These are phyloP conservation scores for Yamadazyma dushanensis DNA, from an alignment of 1,139 yeast genomes.

Conservation along the genomic window DNA sequence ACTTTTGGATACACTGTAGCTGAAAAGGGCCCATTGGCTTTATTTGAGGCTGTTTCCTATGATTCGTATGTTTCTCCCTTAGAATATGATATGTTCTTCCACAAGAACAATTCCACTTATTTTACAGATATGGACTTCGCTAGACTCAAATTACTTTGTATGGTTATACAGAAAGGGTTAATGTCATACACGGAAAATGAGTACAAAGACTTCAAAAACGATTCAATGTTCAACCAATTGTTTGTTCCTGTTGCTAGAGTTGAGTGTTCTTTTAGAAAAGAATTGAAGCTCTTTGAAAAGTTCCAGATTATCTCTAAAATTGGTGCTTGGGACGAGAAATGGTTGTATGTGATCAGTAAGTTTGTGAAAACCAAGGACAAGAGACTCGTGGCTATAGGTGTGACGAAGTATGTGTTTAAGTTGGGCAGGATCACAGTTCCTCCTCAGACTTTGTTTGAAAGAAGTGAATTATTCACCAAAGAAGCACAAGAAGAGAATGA, in stretches of 20 bases:
- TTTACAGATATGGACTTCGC: slow-evolving; percentile 82
- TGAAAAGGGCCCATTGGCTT: slow-evolving; percentile 23
- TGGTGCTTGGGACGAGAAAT: slow-evolving; percentile 84
- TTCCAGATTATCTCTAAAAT: slow-evolving; percentile 60
- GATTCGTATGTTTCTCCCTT: slow-evolving; percentile 67
- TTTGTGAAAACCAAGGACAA: slow-evolving; percentile 44
- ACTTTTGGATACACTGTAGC: slow-evolving; percentile 30
- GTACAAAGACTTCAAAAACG: slow-evolving; percentile 29
- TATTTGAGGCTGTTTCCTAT: slow-evolving; percentile 48
- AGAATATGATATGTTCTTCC: slow-evolving; percentile 84
- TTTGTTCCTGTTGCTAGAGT: slow-evolving; percentile 80
- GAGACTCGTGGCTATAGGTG: slow-evolving; percentile 57
- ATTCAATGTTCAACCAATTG: slow-evolving; percentile 43
- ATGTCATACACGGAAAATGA: slow-evolving; percentile 42
- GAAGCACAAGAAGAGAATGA: slow-evolving; percentile 45
- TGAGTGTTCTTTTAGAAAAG: slow-evolving; percentile 65
- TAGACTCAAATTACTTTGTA: slow-evolving; percentile 61
- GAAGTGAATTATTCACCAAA: slow-evolving; percentile 57
- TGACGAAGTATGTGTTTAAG: slow-evolving; percentile 77
- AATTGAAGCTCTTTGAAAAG: slow-evolving; percentile 63
- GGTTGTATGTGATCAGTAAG: slow-evolving; percentile 73
- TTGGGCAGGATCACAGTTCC: slow-evolving; percentile 67
- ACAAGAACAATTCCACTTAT: slow-evolving; percentile 85
- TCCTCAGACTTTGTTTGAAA: slow-evolving; percentile 59
- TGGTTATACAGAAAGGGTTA: slow-evolving; percentile 54